phyloP scores from a whole-genome alignment of 2,329 filamentous ascomycete genomes.

The Colletotrichum liriopes region DNA sequence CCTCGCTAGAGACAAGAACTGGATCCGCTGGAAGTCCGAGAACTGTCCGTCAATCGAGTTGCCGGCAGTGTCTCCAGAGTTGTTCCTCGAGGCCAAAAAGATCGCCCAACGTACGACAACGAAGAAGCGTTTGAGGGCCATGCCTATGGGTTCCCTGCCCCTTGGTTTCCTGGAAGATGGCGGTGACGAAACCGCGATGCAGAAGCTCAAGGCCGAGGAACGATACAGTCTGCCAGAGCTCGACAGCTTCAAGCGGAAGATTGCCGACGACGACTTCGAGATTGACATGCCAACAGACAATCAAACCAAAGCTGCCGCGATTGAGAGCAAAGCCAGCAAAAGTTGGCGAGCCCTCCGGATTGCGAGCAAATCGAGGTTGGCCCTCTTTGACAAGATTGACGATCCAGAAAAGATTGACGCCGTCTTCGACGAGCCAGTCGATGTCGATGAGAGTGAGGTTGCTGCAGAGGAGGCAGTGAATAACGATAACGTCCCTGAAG shows the following conservation, averaged over 20 bases:
- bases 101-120: slow-evolving; percentile 77
- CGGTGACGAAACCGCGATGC: slow-evolving; percentile 70
- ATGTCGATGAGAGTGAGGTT: slow-evolving; percentile 55
- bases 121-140: slow-evolving; percentile 78
- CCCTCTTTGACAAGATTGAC: slow-evolving; percentile 89
- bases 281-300: slow-evolving; percentile 83
- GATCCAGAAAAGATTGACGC: slow-evolving; percentile 79
- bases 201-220: slow-evolving; percentile 76
- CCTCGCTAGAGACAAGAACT: slow-evolving; percentile 95
- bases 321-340: slow-evolving; percentile 87
- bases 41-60: slow-evolving; percentile 90
- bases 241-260: slow-evolving; percentile 79
- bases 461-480: slow-evolving; percentile 51
- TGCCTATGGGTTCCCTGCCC: slow-evolving; percentile 80
- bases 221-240: slow-evolving; percentile 80
- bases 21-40: slow-evolving; percentile 98
- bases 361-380: slow-evolving; percentile 80
- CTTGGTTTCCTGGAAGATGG: slow-evolving; percentile 84
- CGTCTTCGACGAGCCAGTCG: slow-evolving; percentile 67
- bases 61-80: slow-evolving; percentile 77
- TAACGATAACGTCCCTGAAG: slow-evolving; percentile 58
- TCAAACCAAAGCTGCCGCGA: slow-evolving; percentile 67
- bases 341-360: slow-evolving; percentile 91
- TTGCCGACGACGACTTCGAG: slow-evolving; percentile 87
- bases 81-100: slow-evolving; percentile 79